Conservation (phyloP, 2,329 filamentous ascomycete genomes). For the Curvularia sp. region DNA sequence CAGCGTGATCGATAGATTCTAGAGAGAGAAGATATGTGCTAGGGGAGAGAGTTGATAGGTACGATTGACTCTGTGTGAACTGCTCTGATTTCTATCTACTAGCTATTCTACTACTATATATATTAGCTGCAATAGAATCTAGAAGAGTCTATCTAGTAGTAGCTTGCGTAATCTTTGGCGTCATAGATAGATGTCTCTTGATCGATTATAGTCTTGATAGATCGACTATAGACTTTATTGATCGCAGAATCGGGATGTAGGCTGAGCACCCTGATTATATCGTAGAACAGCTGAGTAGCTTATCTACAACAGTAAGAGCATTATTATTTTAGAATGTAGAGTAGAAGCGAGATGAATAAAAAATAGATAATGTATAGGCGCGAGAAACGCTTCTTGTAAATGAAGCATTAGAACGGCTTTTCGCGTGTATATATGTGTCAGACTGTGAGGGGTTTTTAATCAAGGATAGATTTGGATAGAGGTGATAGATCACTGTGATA, state of each 20-base stretch:
- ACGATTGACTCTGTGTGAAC: no score
- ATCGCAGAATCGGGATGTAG: no score
- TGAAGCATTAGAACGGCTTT: not conserved
- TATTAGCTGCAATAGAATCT: constrained; percentile 1
- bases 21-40: not conserved
- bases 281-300: no score
- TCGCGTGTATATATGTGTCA: not conserved
- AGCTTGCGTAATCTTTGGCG: no score
- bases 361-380: not conserved
- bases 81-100: constrained; percentile 1
- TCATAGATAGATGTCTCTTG: no score
- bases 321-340: not conserved
- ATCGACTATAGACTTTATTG: no score
- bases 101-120: constrained; percentile 1
- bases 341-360: not conserved
- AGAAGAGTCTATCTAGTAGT: not conserved
- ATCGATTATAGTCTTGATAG: no score
- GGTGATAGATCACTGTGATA: no score
- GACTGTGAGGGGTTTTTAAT: no score
- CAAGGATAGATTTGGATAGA: no score
- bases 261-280: no score
- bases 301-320: not conserved
- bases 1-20: not conserved
- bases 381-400: not conserved
- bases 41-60: not conserved